phyloP scores from a whole-genome alignment of 352 stramenopile species.

The Phytophthora fragariae region DNA sequence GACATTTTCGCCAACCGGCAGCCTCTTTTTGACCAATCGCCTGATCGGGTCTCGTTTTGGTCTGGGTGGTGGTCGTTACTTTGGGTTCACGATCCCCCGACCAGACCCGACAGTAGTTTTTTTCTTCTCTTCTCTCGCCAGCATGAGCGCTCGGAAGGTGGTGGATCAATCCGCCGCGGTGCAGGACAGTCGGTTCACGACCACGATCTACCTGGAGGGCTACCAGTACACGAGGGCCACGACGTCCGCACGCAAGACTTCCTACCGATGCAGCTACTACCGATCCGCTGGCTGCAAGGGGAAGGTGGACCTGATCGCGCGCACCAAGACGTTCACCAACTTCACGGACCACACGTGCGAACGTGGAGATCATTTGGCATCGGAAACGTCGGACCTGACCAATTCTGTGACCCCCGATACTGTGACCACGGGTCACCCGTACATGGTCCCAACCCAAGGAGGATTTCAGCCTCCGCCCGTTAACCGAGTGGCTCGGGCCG shows the following conservation, averaged over 20 bases:
- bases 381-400: neutral
- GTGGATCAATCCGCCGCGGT: conserved; percentile 13
- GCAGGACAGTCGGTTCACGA: conserved; percentile 17
- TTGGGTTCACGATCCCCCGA: neutral
- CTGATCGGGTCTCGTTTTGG: conserved; percentile 1
- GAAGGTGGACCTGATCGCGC: conserved; percentile 16
- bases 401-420: neutral
- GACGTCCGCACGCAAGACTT: conserved; percentile 14
- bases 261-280: conserved; percentile 25
- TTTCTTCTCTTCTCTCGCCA: neutral
- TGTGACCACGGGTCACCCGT: neutral
- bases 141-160: conserved; percentile 6
- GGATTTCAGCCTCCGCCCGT: neutral
- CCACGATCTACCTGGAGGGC: conserved; percentile 9
- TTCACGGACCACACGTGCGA: conserved; percentile 7
- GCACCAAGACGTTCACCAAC: conserved; percentile 11
- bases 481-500: neutral
- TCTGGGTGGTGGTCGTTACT: conserved; percentile 2
- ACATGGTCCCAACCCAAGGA: neutral
- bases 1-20: neutral
- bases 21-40: neutral
- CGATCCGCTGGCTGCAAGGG: conserved; percentile 13
- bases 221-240: conserved; percentile 7
- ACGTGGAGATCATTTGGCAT: neutral
- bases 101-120: neutral